Conservation (phyloP, 495 filamentous ascomycete species). For the Gamarada debralockiae region DNA sequence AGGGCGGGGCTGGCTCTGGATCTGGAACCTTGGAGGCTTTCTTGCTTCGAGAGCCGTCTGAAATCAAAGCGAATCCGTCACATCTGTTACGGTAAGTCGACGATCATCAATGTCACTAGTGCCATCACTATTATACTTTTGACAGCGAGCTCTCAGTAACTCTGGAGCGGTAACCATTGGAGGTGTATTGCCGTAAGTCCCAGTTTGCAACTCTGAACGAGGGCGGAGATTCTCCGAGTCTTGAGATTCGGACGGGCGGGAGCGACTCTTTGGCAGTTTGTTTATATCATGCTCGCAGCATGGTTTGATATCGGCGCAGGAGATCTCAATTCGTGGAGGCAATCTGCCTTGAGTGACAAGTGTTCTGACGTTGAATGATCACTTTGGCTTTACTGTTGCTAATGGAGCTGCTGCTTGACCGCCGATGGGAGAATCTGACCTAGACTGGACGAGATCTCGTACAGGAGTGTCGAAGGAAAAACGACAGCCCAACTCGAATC, state of each 20-base stretch:
- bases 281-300: too few species aligned
- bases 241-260: too few species aligned
- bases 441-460: conserved; percentile 13
- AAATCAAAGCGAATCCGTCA: too few species aligned
- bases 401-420: conserved; percentile 8
- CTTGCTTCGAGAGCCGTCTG: too few species aligned
- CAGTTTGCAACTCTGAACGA: not conserved
- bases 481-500: conserved; percentile 2
- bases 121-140: not conserved
- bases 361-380: not conserved
- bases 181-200: not conserved
- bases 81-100: too few species aligned
- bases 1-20: too few species aligned
- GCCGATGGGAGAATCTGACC: conserved; percentile 19
- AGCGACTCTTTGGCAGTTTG: too few species aligned
- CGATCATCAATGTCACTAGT: too few species aligned
- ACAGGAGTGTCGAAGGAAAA: conserved; percentile 15
- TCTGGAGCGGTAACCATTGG: not conserved
- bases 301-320: not conserved
- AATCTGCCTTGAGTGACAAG: not conserved
- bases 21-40: too few species aligned
- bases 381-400: not conserved
- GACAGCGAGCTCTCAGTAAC: not conserved
- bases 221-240: too few species aligned
- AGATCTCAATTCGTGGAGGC: not conserved